Percentiles rank a stretch among this genome's conserved stretches.
phyloP scores from a whole-genome alignment of 495 filamentous ascomycete genomes.

The Penicillium cinerascens region DNA sequence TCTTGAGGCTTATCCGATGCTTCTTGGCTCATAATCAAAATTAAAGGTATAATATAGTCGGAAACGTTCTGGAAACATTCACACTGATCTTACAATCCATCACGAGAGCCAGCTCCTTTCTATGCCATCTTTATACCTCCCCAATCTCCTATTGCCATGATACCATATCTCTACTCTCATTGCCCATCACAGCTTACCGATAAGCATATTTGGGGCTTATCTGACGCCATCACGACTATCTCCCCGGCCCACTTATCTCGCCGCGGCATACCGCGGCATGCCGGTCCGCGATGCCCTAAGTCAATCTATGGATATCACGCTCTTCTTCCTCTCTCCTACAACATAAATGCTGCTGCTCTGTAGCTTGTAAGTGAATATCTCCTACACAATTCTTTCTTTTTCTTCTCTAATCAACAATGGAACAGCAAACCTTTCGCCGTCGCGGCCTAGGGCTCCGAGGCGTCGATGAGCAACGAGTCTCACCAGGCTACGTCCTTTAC shows the following conservation, averaged over 20 bases:
- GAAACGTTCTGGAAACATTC: no score
- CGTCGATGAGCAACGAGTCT: slow-evolving; percentile 35
- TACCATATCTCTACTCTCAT: slow-evolving; percentile 33
- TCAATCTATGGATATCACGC: background rate
- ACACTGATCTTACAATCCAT: background rate
- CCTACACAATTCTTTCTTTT: background rate
- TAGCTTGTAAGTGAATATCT: background rate
- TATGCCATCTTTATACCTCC: no score
- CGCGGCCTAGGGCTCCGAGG: slow-evolving; percentile 42
- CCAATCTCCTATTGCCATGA: background rate
- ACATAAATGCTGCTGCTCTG: background rate
- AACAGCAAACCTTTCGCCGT: slow-evolving; percentile 43
- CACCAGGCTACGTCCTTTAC: slow-evolving; percentile 43
- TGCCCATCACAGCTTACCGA: slow-evolving; percentile 3
- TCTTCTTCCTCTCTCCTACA: background rate
- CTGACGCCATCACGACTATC: slow-evolving; percentile 19
- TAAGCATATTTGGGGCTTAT: slow-evolving; percentile 19
- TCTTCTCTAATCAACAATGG: slow-evolving; percentile 20
- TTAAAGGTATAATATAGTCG: background rate
- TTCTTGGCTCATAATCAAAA: background rate
- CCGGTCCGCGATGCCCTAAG: slow-evolving; percentile 22
- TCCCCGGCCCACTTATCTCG: slow-evolving; percentile 12
- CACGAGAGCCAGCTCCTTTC: background rate
- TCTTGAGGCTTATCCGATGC: background rate
- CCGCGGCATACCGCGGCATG: slow-evolving; percentile 30